Evolutionary conservation across 208 protist species (phyloP).

Genomic region (Trichomonas vaginalis): DNA sequence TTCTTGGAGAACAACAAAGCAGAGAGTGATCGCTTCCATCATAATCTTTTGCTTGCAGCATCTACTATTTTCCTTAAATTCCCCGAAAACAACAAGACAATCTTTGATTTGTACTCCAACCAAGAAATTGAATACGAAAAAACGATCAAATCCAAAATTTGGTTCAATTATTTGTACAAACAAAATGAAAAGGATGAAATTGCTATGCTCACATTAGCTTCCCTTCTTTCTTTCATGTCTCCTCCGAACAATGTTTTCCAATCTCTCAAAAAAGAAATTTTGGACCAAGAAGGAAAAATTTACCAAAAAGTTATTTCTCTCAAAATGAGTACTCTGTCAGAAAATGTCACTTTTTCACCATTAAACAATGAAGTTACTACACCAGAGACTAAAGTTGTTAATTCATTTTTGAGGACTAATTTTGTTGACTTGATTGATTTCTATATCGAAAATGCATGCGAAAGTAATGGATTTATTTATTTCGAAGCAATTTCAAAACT

Average conservation of each 20-base stretch:
- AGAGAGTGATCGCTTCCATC: background rate
- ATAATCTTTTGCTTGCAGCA: background rate
- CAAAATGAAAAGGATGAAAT: background rate
- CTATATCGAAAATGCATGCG: background rate
- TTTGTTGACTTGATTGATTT: background rate
- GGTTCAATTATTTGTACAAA: background rate
- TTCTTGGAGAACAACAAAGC: background rate
- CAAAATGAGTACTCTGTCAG: too few species aligned
- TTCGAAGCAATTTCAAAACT: background rate
- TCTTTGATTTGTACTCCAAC: background rate
- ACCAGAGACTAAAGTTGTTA: background rate
- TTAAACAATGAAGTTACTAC: too few species aligned
- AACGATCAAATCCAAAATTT: background rate
- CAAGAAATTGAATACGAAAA: background rate
- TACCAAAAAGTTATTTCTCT: too few species aligned
- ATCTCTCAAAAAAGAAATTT: background rate
- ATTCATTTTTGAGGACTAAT: background rate
- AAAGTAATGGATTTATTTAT: background rate
- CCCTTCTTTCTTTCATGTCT: background rate
- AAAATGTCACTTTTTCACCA: too few species aligned
- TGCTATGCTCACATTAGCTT: background rate
- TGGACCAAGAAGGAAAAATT: too few species aligned
- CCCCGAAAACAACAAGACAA: background rate
- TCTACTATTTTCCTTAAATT: background rate
- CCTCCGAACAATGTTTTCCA: background rate